Base-by-base conservation (phyloP, 2,329 filamentous ascomycete genomes). In the Aspergillus calidoustus region DNA sequence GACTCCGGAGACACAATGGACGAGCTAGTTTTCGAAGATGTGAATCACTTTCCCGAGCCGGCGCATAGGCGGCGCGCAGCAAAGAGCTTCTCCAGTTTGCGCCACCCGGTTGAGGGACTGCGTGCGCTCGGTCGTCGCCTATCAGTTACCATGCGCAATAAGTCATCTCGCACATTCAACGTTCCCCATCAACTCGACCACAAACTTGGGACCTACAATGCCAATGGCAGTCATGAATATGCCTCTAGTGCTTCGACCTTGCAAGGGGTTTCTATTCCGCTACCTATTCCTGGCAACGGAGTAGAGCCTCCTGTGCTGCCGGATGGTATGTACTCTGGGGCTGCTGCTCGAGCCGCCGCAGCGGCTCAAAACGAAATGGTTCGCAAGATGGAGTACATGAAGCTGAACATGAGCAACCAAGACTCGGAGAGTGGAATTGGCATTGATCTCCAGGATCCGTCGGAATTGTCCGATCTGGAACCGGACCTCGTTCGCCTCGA, bases 341-440 rank as follows among this genome's bases (percentile, higher is more conserved):
- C 80, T 4, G 80, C 80, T 9, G 81, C 81, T 15, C 75, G 81
- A 58, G 80, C 80, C 30, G 79, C 81, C 11, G 80, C 80, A 3
- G 81, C 80, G n/a, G 80, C 80, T n/a, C 80, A 82, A 66, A 82
- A 82, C 65, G 79, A 82, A 56, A 55, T 77, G 60, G 70, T 73
- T n/a, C 72, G 74, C 28, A 72, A 73, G 54, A 61, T 75, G 57
- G 72, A 70, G 9, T 73, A 78, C 48, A 63, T 68, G 28, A 73
- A 63, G 54, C 58, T 78, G 23, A 70, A 73, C 7, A 41, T 78
- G 23, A 70, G 73, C 7, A 41, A 41, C 7, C 70, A 69, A 55
- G 81, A 83, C 66, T 79, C 81, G 3, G 81, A 83, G 68, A 83
- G 81, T 69, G 81, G 81, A 11, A 82, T 83, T 62, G 80, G 79